phyloP scores from a whole-genome alignment of 2,329 filamentous ascomycete genomes.

The Endoconidiophora polonica region DNA sequence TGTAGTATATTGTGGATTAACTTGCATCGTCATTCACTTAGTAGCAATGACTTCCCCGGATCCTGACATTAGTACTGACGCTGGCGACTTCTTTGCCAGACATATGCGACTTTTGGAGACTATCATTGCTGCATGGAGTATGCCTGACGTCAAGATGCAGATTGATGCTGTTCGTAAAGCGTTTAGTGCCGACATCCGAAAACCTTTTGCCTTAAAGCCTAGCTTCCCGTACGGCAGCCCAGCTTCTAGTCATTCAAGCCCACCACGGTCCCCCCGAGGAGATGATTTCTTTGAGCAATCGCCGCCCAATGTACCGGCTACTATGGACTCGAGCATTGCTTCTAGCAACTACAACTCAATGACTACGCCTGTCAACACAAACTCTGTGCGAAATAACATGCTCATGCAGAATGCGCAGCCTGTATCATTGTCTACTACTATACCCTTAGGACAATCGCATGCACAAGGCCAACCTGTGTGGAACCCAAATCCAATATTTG shows the following conservation, averaged over 20 bases:
- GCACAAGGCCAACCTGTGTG: slow-evolving; percentile 31
- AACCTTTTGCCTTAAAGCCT: slow-evolving; percentile 76
- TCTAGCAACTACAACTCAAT: slow-evolving; percentile 4
- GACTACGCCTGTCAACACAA: slow-evolving; percentile 1
- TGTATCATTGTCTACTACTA: slow-evolving; percentile 33
- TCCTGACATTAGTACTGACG: slow-evolving; percentile 68
- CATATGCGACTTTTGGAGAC: slow-evolving; percentile 89
- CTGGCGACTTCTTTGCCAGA: slow-evolving; percentile 74
- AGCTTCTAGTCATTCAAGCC: slow-evolving; percentile 46
- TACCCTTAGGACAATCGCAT: slow-evolving; percentile 28
- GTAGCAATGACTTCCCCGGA: slow-evolving; percentile 90
- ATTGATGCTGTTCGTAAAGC: slow-evolving; percentile 79
- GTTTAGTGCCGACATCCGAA: slow-evolving; percentile 71
- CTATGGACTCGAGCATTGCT: slow-evolving; percentile 5
- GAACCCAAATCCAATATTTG: slow-evolving; percentile 80
- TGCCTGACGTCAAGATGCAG: slow-evolving; percentile 78
- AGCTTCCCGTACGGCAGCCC: slow-evolving; percentile 79
- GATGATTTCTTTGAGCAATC: slow-evolving; percentile 8
- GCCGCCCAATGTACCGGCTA: slow-evolving; percentile 3
- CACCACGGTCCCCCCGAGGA: slow-evolving; percentile 29
- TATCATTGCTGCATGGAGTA: slow-evolving; percentile 67
- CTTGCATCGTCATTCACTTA: slow-evolving; percentile 82
- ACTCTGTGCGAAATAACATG: slow-evolving; percentile 17
- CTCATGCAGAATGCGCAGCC: slow-evolving; percentile 27
- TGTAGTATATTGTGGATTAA: slow-evolving; percentile 80